Evolutionary conservation across 2,329 filamentous ascomycete genomes (phyloP), one percentile per base, ranked within the genome.

Genomic region (Neophaeococcomyces aloes): DNA sequence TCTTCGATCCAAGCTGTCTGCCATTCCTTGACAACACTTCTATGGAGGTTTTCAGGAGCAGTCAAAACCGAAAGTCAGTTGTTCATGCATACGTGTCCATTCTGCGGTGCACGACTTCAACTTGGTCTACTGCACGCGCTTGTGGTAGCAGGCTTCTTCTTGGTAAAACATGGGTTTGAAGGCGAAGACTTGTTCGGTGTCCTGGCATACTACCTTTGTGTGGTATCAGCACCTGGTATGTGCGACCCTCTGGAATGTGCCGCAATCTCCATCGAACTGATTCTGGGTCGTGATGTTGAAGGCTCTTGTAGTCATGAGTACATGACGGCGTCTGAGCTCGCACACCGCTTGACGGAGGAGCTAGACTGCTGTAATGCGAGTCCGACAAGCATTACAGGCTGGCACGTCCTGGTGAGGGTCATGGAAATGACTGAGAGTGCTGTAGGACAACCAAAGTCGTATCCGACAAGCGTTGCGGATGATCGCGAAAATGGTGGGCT

Each of bases 101-200:
- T 47, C 17, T 68, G 63, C 38, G 59, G 60, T 2, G 33, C 54
- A 3, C 59, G 61, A 36, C 33, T 65, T 10, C 50, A 58, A 31
- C 48, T 61, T 5, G 42, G 51, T 2, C 59, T 61, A 6, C 44
- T 68, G 3, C 65, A 68, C 46, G 53, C 55, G n/a, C 47, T 68
- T 2, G 56, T 66, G 1, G 19, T 66, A 8, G 57, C 54, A 6
- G 55, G 61, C 14, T 60, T 61, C 35, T 50, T 61, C 39, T 52
- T 67, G 14, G 61, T 59, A 1, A 42, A 49, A 17, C 34, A 42
- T 8, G 62, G 63, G 2, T 56, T 52, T 42, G 40, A 57, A 13
- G 60, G 53, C 1, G 65, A 67, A 42, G 64, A 59, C 29, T 51
- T 67, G 0, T 66, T 66, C 46, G 65, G 65, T 0, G 59, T 61